Evolutionary conservation across 1,139 yeast species (phyloP).

Genomic region (Wickerhamomyces sp.): DNA sequence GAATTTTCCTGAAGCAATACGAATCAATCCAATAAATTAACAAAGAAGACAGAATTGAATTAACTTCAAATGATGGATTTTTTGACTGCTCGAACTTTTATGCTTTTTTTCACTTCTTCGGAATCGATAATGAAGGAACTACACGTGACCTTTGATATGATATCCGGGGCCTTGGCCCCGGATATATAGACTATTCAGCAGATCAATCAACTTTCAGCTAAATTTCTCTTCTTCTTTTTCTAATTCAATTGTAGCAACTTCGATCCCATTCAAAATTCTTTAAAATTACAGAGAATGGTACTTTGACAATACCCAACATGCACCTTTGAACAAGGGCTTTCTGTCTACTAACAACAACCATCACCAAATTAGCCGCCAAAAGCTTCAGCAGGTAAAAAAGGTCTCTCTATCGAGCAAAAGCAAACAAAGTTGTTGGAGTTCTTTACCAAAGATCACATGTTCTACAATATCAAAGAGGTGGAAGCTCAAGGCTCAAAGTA

Average conservation of each 20-base stretch:
- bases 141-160: not conserved
- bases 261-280: too few species aligned
- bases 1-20: too few species aligned
- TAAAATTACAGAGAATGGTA: not conserved
- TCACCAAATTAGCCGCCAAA: constrained; percentile 17
- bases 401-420: constrained; percentile 38
- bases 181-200: too few species aligned
- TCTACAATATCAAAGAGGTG: constrained; percentile 46
- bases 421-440: constrained; percentile 33
- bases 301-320: not conserved
- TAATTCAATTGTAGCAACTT: too few species aligned
- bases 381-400: constrained; percentile 28
- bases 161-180: too few species aligned
- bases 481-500: constrained; percentile 42
- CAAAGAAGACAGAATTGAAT: too few species aligned
- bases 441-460: constrained; percentile 35
- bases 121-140: not conserved
- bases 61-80: too few species aligned
- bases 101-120: not conserved
- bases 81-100: not conserved
- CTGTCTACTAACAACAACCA: not conserved
- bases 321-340: not conserved
- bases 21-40: too few species aligned
- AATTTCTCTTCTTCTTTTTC: too few species aligned
- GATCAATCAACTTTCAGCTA: too few species aligned